Percentiles rank a stretch among this genome's conserved stretches.
These are phyloP conservation scores for Teratosphaeria pseudoeucalypti DNA, from an alignment of 2,329 filamentous ascomycete genomes.

Conservation along the genomic window DNA sequence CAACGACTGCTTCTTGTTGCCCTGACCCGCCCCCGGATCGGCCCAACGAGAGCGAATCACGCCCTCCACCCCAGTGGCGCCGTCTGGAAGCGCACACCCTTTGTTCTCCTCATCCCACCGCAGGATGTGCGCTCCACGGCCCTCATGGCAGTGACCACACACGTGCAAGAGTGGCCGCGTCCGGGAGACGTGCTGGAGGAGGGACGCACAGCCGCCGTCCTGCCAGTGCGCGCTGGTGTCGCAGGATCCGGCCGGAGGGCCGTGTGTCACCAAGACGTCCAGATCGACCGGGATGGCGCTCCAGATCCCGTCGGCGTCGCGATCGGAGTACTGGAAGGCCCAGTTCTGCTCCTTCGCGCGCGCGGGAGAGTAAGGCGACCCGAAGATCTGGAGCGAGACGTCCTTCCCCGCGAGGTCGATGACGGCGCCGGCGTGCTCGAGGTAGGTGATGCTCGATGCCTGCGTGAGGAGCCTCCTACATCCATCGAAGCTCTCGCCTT, in stretches of 20 bases:
- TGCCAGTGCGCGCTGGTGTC: conserved; percentile 35
- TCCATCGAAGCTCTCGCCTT: neutral
- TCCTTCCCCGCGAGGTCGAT: conserved; percentile 50
- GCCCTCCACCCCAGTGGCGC: neutral
- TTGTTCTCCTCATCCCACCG: conserved; percentile 37
- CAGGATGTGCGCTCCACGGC: conserved; percentile 53
- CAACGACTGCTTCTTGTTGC: conserved; percentile 51
- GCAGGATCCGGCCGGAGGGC: conserved; percentile 51
- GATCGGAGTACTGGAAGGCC: conserved; percentile 55
- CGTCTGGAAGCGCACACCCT: neutral
- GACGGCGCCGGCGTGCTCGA: conserved; percentile 47
- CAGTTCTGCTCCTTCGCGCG: conserved; percentile 33
- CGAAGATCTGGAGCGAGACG: conserved; percentile 53
- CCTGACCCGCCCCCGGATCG: conserved; percentile 43
- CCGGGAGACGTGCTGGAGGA: conserved; percentile 48
- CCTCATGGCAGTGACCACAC: conserved; percentile 64
- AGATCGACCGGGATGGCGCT: conserved; percentile 48
- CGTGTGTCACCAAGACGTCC: conserved; percentile 63
- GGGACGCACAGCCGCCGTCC: conserved; percentile 50
- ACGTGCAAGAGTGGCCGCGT: conserved; percentile 55
- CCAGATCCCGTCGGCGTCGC: conserved; percentile 43
- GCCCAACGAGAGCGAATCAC: conserved; percentile 35
- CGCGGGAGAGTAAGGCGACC: conserved; percentile 54
- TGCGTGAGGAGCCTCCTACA: conserved; percentile 33
- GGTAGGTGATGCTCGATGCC: conserved; percentile 50